Evolutionary conservation across 2,329 filamentous ascomycete species (phyloP).

Genomic region (Apiospora koreana): DNA sequence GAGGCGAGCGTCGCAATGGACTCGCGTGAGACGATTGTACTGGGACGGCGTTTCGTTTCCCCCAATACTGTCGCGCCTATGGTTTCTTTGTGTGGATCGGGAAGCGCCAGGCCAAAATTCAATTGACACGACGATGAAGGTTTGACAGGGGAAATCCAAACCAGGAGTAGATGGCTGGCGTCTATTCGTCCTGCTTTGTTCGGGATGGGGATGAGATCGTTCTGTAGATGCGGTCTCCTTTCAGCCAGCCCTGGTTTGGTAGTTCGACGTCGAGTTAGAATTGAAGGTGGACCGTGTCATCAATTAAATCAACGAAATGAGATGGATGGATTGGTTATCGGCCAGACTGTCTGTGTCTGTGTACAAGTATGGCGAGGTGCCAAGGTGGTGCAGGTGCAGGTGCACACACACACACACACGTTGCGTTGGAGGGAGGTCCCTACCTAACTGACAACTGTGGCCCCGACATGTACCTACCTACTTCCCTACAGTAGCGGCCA

Average conservation of each 20-base stretch:
- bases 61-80: slow-evolving; percentile 3
- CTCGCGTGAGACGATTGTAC: slow-evolving; percentile 8
- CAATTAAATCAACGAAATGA: slow-evolving; percentile 9
- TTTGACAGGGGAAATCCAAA: slow-evolving; percentile 4
- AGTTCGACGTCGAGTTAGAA: slow-evolving; percentile 8
- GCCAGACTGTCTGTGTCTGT: neutral
- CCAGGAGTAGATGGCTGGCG: neutral
- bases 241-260: slow-evolving; percentile 6
- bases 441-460: neutral
- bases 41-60: neutral
- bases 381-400: neutral
- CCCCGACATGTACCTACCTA: neutral
- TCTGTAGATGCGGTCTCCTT: slow-evolving; percentile 5
- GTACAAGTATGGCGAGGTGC: no score
- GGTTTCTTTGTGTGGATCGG: slow-evolving; percentile 3
- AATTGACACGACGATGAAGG: slow-evolving; percentile 6
- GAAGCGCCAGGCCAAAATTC: slow-evolving; percentile 2
- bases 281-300: slow-evolving; percentile 9
- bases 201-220: neutral
- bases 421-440: no score
- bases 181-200: neutral
- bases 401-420: neutral
- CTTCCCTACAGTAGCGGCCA: neutral
- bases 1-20: slow-evolving; percentile 3
- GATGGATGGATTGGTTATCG: slow-evolving; percentile 2